Evolutionary conservation across 768 basidiomycete genomes (phyloP).

Genomic region (Cystofilobasidium macerans): DNA sequence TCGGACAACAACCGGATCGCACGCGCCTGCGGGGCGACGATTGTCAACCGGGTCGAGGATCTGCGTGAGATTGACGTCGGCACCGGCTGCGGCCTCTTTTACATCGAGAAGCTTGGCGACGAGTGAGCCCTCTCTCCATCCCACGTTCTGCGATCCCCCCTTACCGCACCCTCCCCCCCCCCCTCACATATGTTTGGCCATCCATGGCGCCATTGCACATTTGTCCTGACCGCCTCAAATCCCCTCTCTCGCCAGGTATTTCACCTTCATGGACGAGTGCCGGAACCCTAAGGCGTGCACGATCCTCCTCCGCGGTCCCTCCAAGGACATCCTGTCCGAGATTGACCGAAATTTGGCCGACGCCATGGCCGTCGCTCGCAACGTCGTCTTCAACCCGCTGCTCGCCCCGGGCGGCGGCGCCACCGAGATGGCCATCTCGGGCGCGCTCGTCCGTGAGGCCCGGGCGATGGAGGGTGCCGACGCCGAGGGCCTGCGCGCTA

Average conservation of each 20-base stretch:
- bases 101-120: conserved; percentile 94
- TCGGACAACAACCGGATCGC: conserved; percentile 98
- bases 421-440: conserved; percentile 94
- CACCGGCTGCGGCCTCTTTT: conserved; percentile 86
- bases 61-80: conserved; percentile 84
- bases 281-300: conserved; percentile 87
- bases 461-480: conserved; percentile 74
- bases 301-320: conserved; percentile 90
- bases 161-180: conserved; percentile 1
- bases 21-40: conserved; percentile 85
- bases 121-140: conserved; percentile 53
- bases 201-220: no score
- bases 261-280: conserved; percentile 93
- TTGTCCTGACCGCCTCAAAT: neutral
- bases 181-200: neutral
- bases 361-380: conserved; percentile 93
- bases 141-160: neutral
- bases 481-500: conserved; percentile 80
- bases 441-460: conserved; percentile 61
- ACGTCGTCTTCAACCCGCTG: conserved; percentile 87
- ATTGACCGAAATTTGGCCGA: conserved; percentile 96
- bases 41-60: conserved; percentile 93
- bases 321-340: conserved; percentile 96
- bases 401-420: conserved; percentile 95
- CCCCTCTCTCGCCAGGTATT: conserved; percentile 67